Conservation (phyloP, 208 protist species). For the Herpetomonas samuelpessoai region DNA sequence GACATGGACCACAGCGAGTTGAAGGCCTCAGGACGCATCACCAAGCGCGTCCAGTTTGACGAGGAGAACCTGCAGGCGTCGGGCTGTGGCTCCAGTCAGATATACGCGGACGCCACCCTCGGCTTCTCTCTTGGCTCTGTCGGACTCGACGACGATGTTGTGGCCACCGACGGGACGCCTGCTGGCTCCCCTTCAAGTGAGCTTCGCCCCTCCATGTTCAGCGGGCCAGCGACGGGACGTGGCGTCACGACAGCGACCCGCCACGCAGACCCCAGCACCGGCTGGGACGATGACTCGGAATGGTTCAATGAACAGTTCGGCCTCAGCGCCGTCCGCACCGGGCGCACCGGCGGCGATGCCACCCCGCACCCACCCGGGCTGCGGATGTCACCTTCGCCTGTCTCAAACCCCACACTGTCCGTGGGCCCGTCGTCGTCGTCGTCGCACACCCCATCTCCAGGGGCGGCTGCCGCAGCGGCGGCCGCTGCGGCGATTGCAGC, state of each 20-base stretch:
- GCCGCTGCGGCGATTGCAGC: not conserved
- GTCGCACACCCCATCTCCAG: no score
- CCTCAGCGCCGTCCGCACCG: conserved; percentile 12
- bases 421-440: no score
- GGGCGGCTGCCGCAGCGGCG: not conserved
- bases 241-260: not conserved
- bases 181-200: no score
- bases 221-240: not conserved
- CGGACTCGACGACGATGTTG: conserved; percentile 1
- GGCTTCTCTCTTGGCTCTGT: conserved; percentile 6
- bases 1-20: no score
- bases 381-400: not conserved
- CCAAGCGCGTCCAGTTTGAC: conserved; percentile 34
- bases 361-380: not conserved
- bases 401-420: no score
- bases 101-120: conserved; percentile 8
- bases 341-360: conserved; percentile 8
- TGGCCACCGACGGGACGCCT: no score
- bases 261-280: conserved; percentile 1
- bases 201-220: not conserved
- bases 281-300: conserved; percentile 56
- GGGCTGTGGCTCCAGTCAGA: conserved; percentile 1
- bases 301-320: conserved; percentile 70
- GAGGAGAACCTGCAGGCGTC: conserved; percentile 12
- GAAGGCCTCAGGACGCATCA: no score